A percentile compares a stretch with the other conserved stretches of the same genome.
phyloP scores from a whole-genome alignment of 306 rosid species.

The Quercus variabilis region DNA sequence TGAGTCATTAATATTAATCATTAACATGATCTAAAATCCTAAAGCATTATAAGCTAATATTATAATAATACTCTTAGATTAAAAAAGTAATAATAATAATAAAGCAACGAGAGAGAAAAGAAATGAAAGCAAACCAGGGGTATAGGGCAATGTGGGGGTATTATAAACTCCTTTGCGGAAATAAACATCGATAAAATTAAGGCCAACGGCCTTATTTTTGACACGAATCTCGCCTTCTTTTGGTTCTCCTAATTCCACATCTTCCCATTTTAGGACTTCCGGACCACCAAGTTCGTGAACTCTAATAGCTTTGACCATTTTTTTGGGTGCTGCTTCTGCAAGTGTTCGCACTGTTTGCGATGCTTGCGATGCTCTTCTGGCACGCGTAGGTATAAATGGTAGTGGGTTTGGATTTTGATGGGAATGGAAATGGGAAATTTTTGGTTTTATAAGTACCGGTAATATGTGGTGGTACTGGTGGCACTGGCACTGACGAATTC shows the following conservation, averaged over 20 bases:
- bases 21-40: no score
- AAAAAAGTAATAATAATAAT: no score
- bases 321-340: slow-evolving; percentile 17
- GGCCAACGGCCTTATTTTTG: slow-evolving; percentile 78
- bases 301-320: slow-evolving; percentile 73
- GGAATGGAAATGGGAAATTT: not conserved
- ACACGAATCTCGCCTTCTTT: slow-evolving; percentile 75
- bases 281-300: slow-evolving; percentile 79
- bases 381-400: not conserved
- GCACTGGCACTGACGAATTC: not conserved
- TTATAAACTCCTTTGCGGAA: slow-evolving; percentile 79
- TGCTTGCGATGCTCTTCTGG: not conserved
- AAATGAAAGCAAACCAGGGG: slow-evolving; percentile 40
- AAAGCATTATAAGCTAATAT: no score
- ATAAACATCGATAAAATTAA: slow-evolving; percentile 80
- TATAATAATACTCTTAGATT: no score
- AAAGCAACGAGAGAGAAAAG: not conserved
- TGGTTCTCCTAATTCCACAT: slow-evolving; percentile 75
- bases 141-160: slow-evolving; percentile 55
- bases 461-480: no score
- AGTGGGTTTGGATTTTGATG: not conserved
- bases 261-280: slow-evolving; percentile 80
- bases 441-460: no score
- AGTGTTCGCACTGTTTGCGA: slow-evolving; percentile 8
- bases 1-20: no score